Evolutionary conservation across 2,329 filamentous ascomycete species (phyloP).

Genomic region (Colletotrichum melonis): DNA sequence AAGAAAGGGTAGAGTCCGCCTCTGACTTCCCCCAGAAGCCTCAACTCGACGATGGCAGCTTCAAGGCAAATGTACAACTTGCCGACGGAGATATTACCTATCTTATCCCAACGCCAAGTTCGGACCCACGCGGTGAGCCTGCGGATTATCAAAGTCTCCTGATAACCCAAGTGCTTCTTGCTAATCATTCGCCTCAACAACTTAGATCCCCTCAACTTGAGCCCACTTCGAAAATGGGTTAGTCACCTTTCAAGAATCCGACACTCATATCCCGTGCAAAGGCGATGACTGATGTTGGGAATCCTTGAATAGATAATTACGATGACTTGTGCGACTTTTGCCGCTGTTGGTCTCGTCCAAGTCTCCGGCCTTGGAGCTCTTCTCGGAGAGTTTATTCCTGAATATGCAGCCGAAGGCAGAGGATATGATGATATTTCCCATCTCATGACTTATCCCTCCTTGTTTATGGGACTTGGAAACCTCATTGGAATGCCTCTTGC

Average conservation of each 20-base stretch:
- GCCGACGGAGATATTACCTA: conserved; percentile 47
- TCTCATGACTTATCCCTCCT: conserved; percentile 19
- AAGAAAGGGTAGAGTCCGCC: conserved; percentile 21
- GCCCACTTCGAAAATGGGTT: conserved; percentile 20
- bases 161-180: neutral
- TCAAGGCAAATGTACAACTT: conserved; percentile 39
- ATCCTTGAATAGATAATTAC: neutral
- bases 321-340: conserved; percentile 20
- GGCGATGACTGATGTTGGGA: accelerated
- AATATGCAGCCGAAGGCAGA: conserved; percentile 18
- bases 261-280: accelerated
- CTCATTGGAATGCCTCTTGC: conserved; percentile 48
- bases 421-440: conserved; percentile 24
- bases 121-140: conserved; percentile 43
- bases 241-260: neutral
- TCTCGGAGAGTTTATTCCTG: conserved; percentile 18
- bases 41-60: neutral
- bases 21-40: conserved; percentile 2
- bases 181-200: neutral
- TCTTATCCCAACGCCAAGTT: conserved; percentile 46
- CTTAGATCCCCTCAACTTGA: conserved; percentile 19
- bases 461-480: conserved; percentile 46
- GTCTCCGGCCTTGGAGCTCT: conserved; percentile 24
- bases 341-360: conserved; percentile 14
- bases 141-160: neutral